Conservation (phyloP, 768 basidiomycete genomes). For the Mycena indigotica region DNA sequence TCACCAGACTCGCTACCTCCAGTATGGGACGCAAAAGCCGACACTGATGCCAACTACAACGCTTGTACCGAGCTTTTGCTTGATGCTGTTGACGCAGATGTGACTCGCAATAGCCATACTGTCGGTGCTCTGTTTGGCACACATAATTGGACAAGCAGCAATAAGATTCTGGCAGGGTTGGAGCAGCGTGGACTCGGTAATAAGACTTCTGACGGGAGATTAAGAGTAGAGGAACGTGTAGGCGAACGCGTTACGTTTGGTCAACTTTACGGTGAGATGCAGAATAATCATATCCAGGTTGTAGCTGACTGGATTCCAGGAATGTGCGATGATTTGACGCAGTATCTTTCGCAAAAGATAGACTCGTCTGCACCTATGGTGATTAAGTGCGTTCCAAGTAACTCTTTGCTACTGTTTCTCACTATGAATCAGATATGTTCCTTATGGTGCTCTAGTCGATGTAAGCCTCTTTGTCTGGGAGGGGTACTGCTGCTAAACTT, state of each 20-base stretch:
- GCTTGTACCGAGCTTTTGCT: slow-evolving; percentile 61
- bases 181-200: slow-evolving; percentile 56
- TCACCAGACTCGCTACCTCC: slow-evolving; percentile 63
- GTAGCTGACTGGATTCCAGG: slow-evolving; percentile 43
- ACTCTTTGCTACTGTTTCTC: slow-evolving; percentile 1
- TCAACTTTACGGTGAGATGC: slow-evolving; percentile 75
- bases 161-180: slow-evolving; percentile 62
- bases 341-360: slow-evolving; percentile 62
- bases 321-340: slow-evolving; percentile 83
- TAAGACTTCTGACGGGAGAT: slow-evolving; percentile 29
- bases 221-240: slow-evolving; percentile 52
- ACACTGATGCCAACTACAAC: slow-evolving; percentile 78
- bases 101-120: slow-evolving; percentile 33
- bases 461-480: slow-evolving; percentile 34
- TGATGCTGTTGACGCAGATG: slow-evolving; percentile 54
- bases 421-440: slow-evolving; percentile 56
- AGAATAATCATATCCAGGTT: neutral
- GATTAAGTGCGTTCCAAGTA: slow-evolving; percentile 56
- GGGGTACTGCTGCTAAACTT: neutral
- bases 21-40: slow-evolving; percentile 67
- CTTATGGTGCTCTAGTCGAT: slow-evolving; percentile 72
- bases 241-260: slow-evolving; percentile 71
- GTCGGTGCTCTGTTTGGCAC: slow-evolving; percentile 84
- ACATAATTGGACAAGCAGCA: slow-evolving; percentile 76
- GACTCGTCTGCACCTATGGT: slow-evolving; percentile 63